phyloP scores from a whole-genome alignment of 169 alveolate genomes.

The Cryptosporidium tyzzeri region DNA sequence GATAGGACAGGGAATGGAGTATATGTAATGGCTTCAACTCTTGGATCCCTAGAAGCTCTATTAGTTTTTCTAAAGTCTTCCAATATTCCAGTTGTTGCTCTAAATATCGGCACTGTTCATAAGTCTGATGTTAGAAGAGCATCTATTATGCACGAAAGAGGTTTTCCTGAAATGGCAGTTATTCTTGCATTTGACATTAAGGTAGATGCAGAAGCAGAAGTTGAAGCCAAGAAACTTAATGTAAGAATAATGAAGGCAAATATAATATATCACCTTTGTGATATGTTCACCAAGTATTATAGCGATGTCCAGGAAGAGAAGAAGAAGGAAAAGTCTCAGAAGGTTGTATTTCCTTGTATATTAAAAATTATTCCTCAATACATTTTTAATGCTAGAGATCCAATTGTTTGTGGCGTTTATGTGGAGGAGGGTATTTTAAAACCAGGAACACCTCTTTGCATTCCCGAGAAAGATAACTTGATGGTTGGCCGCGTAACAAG shows the following conservation, averaged over 20 bases:
- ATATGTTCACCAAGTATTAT: slow-evolving; percentile 93
- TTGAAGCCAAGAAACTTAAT: slow-evolving; percentile 95
- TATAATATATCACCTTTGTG: slow-evolving; percentile 98
- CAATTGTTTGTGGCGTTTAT: slow-evolving; percentile 96
- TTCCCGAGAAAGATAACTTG: slow-evolving; percentile 90
- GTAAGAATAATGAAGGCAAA: slow-evolving; percentile 97
- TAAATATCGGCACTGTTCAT: slow-evolving; percentile 98
- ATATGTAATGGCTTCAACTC: slow-evolving; percentile 98
- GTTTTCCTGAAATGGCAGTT: slow-evolving; percentile 95
- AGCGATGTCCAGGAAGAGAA: slow-evolving; percentile 91
- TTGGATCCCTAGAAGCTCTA: slow-evolving; percentile 99
- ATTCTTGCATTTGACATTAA: slow-evolving; percentile 98
- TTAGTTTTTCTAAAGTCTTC: slow-evolving; percentile 93
- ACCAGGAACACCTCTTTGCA: slow-evolving; percentile 94
- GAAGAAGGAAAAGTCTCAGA: slow-evolving; percentile 82
- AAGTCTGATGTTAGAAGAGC: slow-evolving; percentile 98
- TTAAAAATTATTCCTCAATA: slow-evolving; percentile 92
- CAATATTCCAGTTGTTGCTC: slow-evolving; percentile 96
- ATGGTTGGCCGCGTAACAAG: slow-evolving; percentile 95
- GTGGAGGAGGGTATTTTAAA: slow-evolving; percentile 94
- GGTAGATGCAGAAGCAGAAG: slow-evolving; percentile 95
- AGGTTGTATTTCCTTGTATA: slow-evolving; percentile 96
- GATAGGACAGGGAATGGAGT: slow-evolving; percentile 95
- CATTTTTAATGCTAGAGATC: slow-evolving; percentile 96
- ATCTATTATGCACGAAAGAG: slow-evolving; percentile 92